Base-by-base conservation (phyloP, 192 early-diverging fungal genomes). In the Endogone sp. region DNA sequence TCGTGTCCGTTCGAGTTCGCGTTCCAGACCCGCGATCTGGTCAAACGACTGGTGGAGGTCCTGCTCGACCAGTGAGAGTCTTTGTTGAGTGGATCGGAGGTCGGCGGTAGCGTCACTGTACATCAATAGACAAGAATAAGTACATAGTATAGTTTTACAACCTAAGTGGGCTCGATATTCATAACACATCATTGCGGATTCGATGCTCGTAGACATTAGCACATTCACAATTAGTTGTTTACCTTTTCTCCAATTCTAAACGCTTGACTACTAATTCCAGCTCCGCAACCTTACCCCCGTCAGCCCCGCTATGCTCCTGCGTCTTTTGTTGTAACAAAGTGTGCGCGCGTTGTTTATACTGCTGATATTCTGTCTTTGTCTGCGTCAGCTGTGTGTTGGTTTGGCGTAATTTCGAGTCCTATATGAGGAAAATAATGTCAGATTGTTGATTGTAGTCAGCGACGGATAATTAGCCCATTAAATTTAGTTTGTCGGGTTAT, bases 271-370 rank as follows among this genome's bases (percentile, higher is more conserved):
- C 9, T 16, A 30, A 55, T 63, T 79, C 64, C 63, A 77, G 31
- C 66, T 77, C 68, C 61, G 62, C 63, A 65, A 71, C 57, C 37
- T 70, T 37, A 60, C 44, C 29, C 1, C 16, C 32, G 63, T 75
- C 71, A 54, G 22, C 22, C 22, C 58, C 37, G 13, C 4, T 61
- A 31, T 27, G 20, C 10, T 69, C 31, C 23, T 60, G 29, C 31
- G 30, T 70, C 67, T 66, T 75, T 68, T 86, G 70, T 57, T 86
- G 70, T 2, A 86, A 63, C 63, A 86, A 67, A 31, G 71, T 26
- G 66, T 82, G 78, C 0, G 85, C 85, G 2, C 85, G 73, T 54
- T 80, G 75, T 63, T 85, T 84, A 60, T 87, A 87, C 65, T 83
- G 81, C 27, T 87, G 81, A 75, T 81, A 87, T 62, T 87, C 82